A percentile compares a stretch with the other conserved stretches of the same genome.
Conservation (phyloP, 1,284 basidiomycete species). For the Marasmius oreades region DNA sequence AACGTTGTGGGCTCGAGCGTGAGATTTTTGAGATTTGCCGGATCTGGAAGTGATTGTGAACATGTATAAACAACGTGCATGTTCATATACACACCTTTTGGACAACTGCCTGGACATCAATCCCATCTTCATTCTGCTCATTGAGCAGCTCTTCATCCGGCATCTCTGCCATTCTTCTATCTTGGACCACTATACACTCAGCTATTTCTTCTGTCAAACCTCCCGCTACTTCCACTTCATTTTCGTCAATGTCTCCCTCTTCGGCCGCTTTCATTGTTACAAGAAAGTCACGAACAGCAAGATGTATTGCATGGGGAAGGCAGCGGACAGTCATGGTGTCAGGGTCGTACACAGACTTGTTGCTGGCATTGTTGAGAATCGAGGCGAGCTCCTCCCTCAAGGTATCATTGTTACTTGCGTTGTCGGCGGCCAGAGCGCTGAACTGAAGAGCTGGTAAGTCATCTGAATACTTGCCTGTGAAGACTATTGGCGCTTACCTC, state of each 20-base stretch:
- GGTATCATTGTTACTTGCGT: constrained; percentile 1
- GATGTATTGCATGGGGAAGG: constrained; percentile 4
- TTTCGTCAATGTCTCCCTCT: not conserved
- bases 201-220: not conserved
- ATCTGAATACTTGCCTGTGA: not conserved
- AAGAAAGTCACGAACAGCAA: not conserved
- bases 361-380: not conserved
- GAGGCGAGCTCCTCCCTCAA: not conserved
- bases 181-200: not conserved
- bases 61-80: not conserved
- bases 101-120: not conserved
- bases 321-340: not conserved
- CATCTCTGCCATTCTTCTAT: not conserved
- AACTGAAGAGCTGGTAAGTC: not conserved
- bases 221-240: not conserved
- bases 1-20: not conserved
- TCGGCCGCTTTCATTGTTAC: not conserved
- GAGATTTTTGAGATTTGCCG: constrained; percentile 1
- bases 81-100: not conserved
- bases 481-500: not conserved
- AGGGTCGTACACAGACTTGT: not conserved
- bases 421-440: not conserved
- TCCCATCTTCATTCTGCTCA: not conserved
- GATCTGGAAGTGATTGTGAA: not conserved
- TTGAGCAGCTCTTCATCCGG: not conserved